A percentile compares a stretch with the other conserved stretches of the same genome.
Evolutionary conservation across 257 asterid genomes (phyloP).

Genomic region (Jacaranda mimosifolia): DNA sequence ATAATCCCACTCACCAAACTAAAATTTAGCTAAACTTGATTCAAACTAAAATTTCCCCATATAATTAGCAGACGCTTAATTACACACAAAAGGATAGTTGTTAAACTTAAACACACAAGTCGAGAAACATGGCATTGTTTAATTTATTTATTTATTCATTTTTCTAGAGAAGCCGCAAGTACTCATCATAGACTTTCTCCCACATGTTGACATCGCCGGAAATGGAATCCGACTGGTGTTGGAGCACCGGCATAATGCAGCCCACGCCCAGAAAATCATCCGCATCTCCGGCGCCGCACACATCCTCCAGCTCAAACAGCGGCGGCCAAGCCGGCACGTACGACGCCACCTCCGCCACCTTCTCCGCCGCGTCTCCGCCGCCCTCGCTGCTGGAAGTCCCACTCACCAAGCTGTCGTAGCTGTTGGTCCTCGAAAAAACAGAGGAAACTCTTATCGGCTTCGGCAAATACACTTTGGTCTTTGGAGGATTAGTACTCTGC

Average conservation of each 20-base stretch:
- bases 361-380: slow-evolving; percentile 27
- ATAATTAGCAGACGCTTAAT: no score
- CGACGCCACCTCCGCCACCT: slow-evolving; percentile 28
- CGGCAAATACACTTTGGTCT: slow-evolving; percentile 50
- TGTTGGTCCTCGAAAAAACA: slow-evolving; percentile 43
- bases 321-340: slow-evolving; percentile 46
- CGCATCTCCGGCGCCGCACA: neutral
- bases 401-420: slow-evolving; percentile 50
- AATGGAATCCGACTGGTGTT: slow-evolving; percentile 31
- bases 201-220: slow-evolving; percentile 42
- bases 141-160: neutral
- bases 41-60: neutral
- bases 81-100: neutral
- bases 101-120: neutral
- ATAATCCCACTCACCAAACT: no score
- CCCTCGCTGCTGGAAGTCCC: slow-evolving; percentile 44
- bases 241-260: slow-evolving; percentile 25
- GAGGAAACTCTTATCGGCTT: slow-evolving; percentile 57
- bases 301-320: slow-evolving; percentile 38
- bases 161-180: slow-evolving; percentile 55
- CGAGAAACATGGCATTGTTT: neutral
- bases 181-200: slow-evolving; percentile 68
- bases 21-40: no score
- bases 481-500: neutral
- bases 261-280: slow-evolving; percentile 36